Conservation (phyloP, 1,139 yeast genomes). For the Yamadazyma membranifaciens region DNA sequence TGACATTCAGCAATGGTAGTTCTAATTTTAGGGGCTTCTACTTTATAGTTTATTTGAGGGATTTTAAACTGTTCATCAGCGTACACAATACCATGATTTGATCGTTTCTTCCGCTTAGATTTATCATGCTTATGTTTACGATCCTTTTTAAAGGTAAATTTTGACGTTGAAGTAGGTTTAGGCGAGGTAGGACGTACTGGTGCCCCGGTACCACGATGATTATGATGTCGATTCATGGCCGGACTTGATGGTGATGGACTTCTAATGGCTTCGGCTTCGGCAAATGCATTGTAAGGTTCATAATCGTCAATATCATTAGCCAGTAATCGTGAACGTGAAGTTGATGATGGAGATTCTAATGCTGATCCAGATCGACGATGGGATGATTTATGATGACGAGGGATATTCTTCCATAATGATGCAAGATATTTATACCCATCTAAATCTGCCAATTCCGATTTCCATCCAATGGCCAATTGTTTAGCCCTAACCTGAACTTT, state of each 20-base stretch:
- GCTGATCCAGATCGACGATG: no score
- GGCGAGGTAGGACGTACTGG: constrained; percentile 32
- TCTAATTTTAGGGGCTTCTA: constrained; percentile 74
- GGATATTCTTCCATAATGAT: constrained; percentile 40
- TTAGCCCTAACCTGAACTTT: constrained; percentile 47
- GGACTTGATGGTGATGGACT: constrained; percentile 20
- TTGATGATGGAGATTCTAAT: no score
- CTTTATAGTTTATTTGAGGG: constrained; percentile 66
- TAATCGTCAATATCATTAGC: constrained; percentile 6
- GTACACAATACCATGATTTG: constrained; percentile 28
- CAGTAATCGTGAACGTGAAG: constrained; percentile 9
- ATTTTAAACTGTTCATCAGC: constrained; percentile 59
- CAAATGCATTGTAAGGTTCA: constrained; percentile 13
- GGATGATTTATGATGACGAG: constrained; percentile 13
- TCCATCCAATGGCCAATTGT: constrained; percentile 64
- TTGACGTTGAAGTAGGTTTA: constrained; percentile 17
- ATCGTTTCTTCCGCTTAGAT: constrained; percentile 18
- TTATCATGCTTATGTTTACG: constrained; percentile 10
- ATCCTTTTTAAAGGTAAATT: not conserved
- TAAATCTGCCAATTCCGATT: constrained; percentile 49
- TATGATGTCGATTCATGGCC: constrained; percentile 9
- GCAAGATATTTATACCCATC: constrained; percentile 54
- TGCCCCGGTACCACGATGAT: constrained; percentile 6
- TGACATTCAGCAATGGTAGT: constrained; percentile 72
- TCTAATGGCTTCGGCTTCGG: constrained; percentile 12